Percentiles rank a stretch among this genome's conserved stretches.
Conservation (phyloP, 2,329 filamentous ascomycete species). For the Trichophyton rubrum region DNA sequence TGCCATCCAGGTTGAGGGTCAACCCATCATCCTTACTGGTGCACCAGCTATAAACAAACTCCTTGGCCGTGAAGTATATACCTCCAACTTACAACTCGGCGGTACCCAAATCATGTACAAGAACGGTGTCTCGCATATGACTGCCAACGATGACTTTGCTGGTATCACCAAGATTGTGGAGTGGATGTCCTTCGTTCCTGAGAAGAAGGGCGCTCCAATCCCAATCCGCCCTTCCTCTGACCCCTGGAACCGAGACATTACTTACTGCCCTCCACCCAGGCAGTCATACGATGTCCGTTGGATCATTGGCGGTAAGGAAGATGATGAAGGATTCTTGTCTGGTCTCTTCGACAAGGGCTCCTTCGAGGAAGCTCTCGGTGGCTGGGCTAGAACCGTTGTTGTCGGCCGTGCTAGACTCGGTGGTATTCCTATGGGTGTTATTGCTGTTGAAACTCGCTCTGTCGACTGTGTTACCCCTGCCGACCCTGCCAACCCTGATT, state of each 20-base stretch:
- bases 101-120: constrained; percentile 99
- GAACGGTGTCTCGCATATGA: constrained; percentile 99
- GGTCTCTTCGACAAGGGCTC: constrained; percentile 95
- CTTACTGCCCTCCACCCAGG: constrained; percentile 67
- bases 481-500: constrained; percentile 95
- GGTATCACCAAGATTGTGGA: constrained; percentile 96
- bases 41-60: constrained; percentile 96
- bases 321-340: constrained; percentile 65
- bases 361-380: constrained; percentile 90
- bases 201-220: constrained; percentile 84
- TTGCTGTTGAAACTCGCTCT: constrained; percentile 87
- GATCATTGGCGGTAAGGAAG: constrained; percentile 79
- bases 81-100: constrained; percentile 96
- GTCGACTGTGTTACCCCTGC: constrained; percentile 95
- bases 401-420: constrained; percentile 91
- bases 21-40: constrained; percentile 97
- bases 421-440: constrained; percentile 96
- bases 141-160: constrained; percentile 91
- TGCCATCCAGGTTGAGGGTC: constrained; percentile 96
- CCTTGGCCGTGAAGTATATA: constrained; percentile 94
- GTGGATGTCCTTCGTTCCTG: constrained; percentile 94
- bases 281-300: constrained; percentile 85
- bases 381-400: constrained; percentile 94
- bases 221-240: constrained; percentile 82
- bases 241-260: constrained; percentile 82